Base-by-base conservation (phyloP, 2,329 filamentous ascomycete genomes). In the Ophiostoma tasmaniense region DNA sequence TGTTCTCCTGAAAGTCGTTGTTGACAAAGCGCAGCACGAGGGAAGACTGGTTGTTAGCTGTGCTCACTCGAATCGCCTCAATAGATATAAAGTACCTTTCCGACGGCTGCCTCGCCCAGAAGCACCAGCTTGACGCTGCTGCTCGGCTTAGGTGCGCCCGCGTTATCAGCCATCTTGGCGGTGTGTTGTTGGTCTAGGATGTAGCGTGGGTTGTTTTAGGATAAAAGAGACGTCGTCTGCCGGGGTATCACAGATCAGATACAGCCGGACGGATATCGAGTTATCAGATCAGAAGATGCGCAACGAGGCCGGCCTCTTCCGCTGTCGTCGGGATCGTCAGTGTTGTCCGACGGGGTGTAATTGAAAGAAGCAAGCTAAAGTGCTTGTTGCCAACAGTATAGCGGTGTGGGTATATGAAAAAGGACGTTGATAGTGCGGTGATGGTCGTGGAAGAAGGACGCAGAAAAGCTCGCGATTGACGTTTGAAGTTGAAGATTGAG, bases 1-100 rank as follows among this genome's bases (percentile, higher is more conserved):
- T 98, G 82, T 98, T 98, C 82, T 98, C 95, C 83, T 99, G 95
- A 77, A 99, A 99, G 81, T 98, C 94, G 82, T 99, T 95, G 85
- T 98, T 98, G 78, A 99, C 95, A 81, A 99, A 99, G 77, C 95
- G 92, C 78, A 99, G 86, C 72, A 99, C 95, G 70, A 99, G 89
- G 64, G 95, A 99, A 66, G 95, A 98, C 95, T 96, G 20, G 30
- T 17, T 14, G 55, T 61, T 61, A 61, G 62, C 35, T 17, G 13
- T 20, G 14, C n/a, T n/a, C 13, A 42, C 33, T 33, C 33, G 33
- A 33, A 33, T 33, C n/a, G n/a, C n/a, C n/a, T n/a, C n/a, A n/a
- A 42, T 42, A 13, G 55, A 28, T 4, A 30, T 13, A 17, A 20
- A 79, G 71, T 83, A 97, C 95, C 90, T 99, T 99, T 87, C 95